Percentiles rank a stretch among this genome's conserved stretches.
Evolutionary conservation across 164 flowering plant genomes (phyloP).

Genomic region (Hamamelis virginiana): DNA sequence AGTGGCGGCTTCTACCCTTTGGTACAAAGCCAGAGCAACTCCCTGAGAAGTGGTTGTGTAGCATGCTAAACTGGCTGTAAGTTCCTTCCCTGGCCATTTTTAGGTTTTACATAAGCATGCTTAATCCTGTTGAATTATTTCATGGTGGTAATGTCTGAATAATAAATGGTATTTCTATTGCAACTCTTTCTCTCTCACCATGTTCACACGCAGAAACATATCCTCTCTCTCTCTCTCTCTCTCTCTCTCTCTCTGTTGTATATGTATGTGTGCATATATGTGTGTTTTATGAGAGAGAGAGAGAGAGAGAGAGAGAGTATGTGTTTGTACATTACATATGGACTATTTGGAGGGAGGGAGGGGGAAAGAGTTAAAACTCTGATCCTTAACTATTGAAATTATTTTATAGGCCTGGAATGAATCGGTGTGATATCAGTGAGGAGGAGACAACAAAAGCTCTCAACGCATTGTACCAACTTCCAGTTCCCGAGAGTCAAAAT

Average conservation of each 20-base stretch:
- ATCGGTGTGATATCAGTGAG: slow-evolving; percentile 49
- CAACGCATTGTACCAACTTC: slow-evolving; percentile 25
- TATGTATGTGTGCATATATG: neutral
- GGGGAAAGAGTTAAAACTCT: too few species aligned
- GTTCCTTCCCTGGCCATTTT: slow-evolving; percentile 18
- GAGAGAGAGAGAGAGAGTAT: too few species aligned
- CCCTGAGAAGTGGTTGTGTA: slow-evolving; percentile 59
- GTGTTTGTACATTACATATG: too few species aligned
- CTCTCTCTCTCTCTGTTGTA: neutral
- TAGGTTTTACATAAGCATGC: neutral
- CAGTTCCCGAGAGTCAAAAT: slow-evolving; percentile 30
- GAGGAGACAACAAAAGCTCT: slow-evolving; percentile 53
- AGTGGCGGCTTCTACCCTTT: slow-evolving; percentile 56
- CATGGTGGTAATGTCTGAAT: neutral
- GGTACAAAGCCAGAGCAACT: slow-evolving; percentile 43
- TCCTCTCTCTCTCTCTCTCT: too few species aligned
- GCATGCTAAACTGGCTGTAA: slow-evolving; percentile 70
- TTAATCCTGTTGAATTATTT: neutral
- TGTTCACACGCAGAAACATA: too few species aligned
- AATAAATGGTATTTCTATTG: neutral
- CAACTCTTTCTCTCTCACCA: neutral
- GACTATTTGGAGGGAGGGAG: too few species aligned
- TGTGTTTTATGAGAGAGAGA: too few species aligned
- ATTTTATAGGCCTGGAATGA: slow-evolving; percentile 53
- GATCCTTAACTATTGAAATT: slow-evolving; percentile 5